Base-by-base conservation (phyloP, 306 rosid genomes). In the Amphicarpaea edgeworthii region DNA sequence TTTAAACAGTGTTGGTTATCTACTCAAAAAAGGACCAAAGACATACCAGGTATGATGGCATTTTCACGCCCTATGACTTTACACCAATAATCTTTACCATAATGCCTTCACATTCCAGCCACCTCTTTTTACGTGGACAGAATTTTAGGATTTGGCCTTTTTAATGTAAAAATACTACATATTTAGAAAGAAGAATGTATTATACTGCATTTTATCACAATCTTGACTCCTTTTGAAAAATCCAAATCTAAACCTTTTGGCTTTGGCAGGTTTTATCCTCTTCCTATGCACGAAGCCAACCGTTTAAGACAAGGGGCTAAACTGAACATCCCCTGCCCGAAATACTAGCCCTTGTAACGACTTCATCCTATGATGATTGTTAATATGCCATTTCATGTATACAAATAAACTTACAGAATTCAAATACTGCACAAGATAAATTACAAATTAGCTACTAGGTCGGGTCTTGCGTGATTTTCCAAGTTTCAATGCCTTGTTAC, bases 21-120 rank as follows among this genome's bases (percentile, higher is more conserved):
- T 95, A 26, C 91, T 95, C 58, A 90, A 95, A 85, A 95, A 90
- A 76, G 99, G 97, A 26, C 88, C 93, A 46, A 95, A 90, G 81
- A 92, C 91, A 51, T 95, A 86, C 76, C 99, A 95, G 98, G 98
- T 91, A 77, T 8, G 71, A 26, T 73, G 63, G 2, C 66, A 77
- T 72, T 77, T 75, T 43, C 7, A 28, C 45, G 34, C 41, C 46
- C 16, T 38, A 19, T 1, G 37, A 45, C 47, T 41, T 62, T 4
- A 32, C 49, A 40, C 47, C 74, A 58, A 23, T 23, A 73, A 38
- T 53, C 79, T 57, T 28, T 15, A 32, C 59, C 47, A 12, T 24
- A 20, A 77, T 38, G 57, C 42, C 64, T 64, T 55, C 41, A 55
- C 51, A 24, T 47, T 57, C 24, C 19, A 41, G 59, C 42, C 30